phyloP scores from a whole-genome alignment of 176 grass and related monocot species.

The Eragrostis curvula region DNA sequence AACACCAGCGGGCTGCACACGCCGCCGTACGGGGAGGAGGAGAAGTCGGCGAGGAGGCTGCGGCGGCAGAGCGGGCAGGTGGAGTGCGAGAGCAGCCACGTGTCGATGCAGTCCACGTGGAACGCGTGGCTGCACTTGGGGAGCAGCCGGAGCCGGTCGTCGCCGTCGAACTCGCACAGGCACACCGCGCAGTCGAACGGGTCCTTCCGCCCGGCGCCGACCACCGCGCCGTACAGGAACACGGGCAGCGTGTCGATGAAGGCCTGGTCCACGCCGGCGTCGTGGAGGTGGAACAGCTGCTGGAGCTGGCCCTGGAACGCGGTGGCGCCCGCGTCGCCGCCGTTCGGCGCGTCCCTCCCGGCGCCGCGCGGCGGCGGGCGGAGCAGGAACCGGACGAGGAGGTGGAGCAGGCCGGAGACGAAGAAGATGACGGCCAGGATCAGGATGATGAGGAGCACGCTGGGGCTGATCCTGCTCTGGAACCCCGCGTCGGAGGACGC shows the following conservation, averaged over 20 bases:
- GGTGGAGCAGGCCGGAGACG: slow-evolving; percentile 77
- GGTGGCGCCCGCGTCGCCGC: slow-evolving; percentile 41
- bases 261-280: slow-evolving; percentile 88
- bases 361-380: slow-evolving; percentile 43
- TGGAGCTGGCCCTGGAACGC: slow-evolving; percentile 83
- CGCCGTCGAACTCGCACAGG: slow-evolving; percentile 49
- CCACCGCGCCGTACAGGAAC: slow-evolving; percentile 69
- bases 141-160: slow-evolving; percentile 60
- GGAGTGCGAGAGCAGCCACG: slow-evolving; percentile 64
- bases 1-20: slow-evolving; percentile 69
- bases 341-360: slow-evolving; percentile 9
- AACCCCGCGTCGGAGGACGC: slow-evolving; percentile 32
- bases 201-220: slow-evolving; percentile 44
- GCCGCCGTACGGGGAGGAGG: slow-evolving; percentile 47
- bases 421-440: slow-evolving; percentile 87
- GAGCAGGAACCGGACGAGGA: slow-evolving; percentile 65
- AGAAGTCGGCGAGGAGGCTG: slow-evolving; percentile 52
- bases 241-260: slow-evolving; percentile 81
- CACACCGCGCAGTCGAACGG: slow-evolving; percentile 80
- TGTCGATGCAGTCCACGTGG: slow-evolving; percentile 76
- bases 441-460: slow-evolving; percentile 74
- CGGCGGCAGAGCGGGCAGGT: slow-evolving; percentile 73
- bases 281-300: slow-evolving; percentile 92
- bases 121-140: slow-evolving; percentile 67
- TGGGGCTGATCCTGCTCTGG: slow-evolving; percentile 75